Evolutionary conservation across 2,329 filamentous ascomycete genomes (phyloP), one percentile per base, ranked within the genome.

Genomic region (Exophiala alcalophila): DNA sequence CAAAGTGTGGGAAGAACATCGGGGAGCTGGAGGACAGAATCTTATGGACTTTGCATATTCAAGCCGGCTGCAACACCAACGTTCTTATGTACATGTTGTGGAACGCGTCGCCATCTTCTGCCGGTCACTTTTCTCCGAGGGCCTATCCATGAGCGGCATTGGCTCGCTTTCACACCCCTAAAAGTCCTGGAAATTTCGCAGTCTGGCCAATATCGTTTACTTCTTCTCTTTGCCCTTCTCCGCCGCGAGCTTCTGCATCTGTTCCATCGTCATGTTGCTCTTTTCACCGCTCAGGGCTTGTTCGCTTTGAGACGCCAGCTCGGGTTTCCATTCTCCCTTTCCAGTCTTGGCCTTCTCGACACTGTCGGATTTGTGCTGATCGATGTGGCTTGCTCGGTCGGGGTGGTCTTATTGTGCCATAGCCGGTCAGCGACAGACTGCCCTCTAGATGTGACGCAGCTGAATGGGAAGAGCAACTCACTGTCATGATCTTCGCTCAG

Each of bases 241-340:
- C 25, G 34, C 38, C 34, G n/a, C 39, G 32, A 54, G 7, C 18
- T 56, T 53, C 34, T 50, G 45, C 53, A 56, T 56, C 42, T 56
- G 40, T n/a, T 56, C 49, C 36, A 56, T 48, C 4, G 40, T 50
- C 49, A 54, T 43, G 21, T 56, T 34, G 15, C 42, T n/a, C 31
- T 50, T 52, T 23, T 54, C 49, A 11, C 40, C 45, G 2, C 19
- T 15, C 5, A 50, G 35, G 12, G 28, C 42, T 26, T 56, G 52
- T 27, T 57, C 55, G 27, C 40, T 49, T 12, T 49, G 28, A 14
- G 47, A 50, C 11, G 47, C 52, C 5, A 57, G 42, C 38, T 56
- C 53, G 2, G 49, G 52, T 36, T 56, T 54, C 55, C 55, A 57
- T 39, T 56, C 49, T 33, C 55, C 55, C 30, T 53, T 38, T 11